A percentile compares a stretch with the other conserved stretches of the same genome.
Evolutionary conservation across 148 eudicot species (phyloP).

Genomic region (Chenopodium suecicum): DNA sequence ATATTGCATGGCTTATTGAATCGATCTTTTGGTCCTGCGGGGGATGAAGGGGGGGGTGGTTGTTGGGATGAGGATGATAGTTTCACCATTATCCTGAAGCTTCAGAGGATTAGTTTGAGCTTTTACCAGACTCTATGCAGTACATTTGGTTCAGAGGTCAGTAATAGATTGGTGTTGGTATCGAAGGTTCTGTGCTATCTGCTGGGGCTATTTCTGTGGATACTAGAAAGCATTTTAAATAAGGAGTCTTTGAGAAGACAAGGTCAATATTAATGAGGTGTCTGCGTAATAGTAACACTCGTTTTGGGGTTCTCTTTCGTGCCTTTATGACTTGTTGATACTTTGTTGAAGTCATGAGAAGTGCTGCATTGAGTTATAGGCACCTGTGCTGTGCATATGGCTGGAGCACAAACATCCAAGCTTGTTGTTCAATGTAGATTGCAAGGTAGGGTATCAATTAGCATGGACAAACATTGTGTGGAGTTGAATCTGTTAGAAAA

Average conservation of each 20-base stretch:
- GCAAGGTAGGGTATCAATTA: background rate
- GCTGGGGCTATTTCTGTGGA: background rate
- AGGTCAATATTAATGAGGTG: background rate
- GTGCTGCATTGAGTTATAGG: background rate
- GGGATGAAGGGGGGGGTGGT: background rate
- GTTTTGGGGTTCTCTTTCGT: background rate
- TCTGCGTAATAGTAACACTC: background rate
- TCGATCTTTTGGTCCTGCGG: background rate
- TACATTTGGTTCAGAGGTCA: background rate
- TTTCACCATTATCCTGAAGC: background rate
- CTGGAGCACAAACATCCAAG: background rate
- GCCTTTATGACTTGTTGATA: background rate
- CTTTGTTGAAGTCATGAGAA: background rate
- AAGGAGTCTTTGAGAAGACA: background rate
- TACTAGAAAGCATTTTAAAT: background rate
- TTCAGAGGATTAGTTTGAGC: slow-evolving; percentile 6
- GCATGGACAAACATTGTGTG: background rate
- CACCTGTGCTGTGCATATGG: slow-evolving; percentile 2
- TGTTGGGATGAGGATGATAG: background rate
- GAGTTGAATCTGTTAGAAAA: background rate
- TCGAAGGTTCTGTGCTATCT: background rate
- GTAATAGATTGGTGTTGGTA: background rate
- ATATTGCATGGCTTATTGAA: background rate
- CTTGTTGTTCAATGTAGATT: background rate
- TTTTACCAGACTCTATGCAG: background rate